Percentiles rank a stretch among this genome's conserved stretches.
phyloP scores from a whole-genome alignment of 176 grass and related monocot genomes.

The Oryza coarctata region DNA sequence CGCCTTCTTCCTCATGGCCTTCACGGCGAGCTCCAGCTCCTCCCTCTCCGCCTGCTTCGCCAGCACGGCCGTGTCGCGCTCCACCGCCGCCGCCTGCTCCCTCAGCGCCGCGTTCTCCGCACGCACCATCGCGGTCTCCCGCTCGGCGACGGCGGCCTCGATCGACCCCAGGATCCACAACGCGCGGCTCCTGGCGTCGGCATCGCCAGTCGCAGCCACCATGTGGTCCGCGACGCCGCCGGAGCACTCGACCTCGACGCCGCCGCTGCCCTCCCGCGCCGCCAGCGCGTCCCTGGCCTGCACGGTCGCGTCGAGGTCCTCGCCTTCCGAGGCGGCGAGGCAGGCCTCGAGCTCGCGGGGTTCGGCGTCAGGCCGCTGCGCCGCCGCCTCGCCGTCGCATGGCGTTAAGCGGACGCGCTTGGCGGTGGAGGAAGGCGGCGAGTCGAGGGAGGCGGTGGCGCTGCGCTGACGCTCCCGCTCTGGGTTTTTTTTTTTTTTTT shows the following conservation, averaged over 20 bases:
- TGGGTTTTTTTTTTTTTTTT: no score
- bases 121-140: neutral
- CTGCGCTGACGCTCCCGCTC: neutral
- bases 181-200: constrained; percentile 7
- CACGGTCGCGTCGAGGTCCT: constrained; percentile 5
- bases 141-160: neutral
- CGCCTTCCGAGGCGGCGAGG: neutral
- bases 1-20: constrained; percentile 18
- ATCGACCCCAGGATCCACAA: neutral
- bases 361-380: neutral
- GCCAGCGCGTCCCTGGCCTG: neutral
- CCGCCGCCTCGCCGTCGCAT: neutral
- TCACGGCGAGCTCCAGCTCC: neutral
- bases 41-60: neutral
- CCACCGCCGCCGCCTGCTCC: neutral
- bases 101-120: neutral
- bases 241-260: neutral
- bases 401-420: constrained; percentile 31
- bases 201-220: neutral
- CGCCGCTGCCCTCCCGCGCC: no score
- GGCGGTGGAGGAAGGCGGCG: neutral
- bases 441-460: neutral
- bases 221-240: neutral
- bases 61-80: constrained; percentile 3
- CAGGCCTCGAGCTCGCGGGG: neutral